Evolutionary conservation across 306 rosid genomes (phyloP).

Genomic region (Glycine latifolia): DNA sequence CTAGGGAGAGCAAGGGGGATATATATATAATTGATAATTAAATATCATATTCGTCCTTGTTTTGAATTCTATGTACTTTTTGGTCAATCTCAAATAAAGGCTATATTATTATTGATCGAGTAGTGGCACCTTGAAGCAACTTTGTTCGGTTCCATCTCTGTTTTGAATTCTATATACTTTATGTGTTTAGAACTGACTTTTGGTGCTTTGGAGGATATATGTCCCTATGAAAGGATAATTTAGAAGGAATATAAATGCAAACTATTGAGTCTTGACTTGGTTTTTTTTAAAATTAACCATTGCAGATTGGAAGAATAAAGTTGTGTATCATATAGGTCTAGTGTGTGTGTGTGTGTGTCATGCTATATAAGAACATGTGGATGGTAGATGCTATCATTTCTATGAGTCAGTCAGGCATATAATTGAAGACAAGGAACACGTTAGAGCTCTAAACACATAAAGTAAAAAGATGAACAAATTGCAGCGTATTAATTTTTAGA

Average conservation of each 20-base stretch:
- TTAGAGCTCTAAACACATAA: slow-evolving; percentile 30
- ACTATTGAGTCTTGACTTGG: slow-evolving; percentile 6
- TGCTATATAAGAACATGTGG: slow-evolving; percentile 39
- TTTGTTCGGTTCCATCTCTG: slow-evolving; percentile 5
- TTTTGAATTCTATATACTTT: no score
- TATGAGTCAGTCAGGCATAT: slow-evolving; percentile 39
- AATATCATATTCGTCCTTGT: no score
- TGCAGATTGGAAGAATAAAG: slow-evolving; percentile 42
- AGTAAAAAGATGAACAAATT: slow-evolving; percentile 15
- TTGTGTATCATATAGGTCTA: slow-evolving; percentile 35
- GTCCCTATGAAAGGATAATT: slow-evolving; percentile 36
- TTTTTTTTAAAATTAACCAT: slow-evolving; percentile 37
- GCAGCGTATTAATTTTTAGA: slow-evolving; percentile 13
- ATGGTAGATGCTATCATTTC: slow-evolving; percentile 35
- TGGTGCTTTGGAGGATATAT: slow-evolving; percentile 33
- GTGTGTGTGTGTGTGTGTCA: slow-evolving; percentile 28
- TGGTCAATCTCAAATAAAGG: slow-evolving; percentile 39
- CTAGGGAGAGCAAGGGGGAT: no score
- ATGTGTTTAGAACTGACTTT: background rate
- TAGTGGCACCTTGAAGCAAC: background rate
- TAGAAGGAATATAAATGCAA: slow-evolving; percentile 18
- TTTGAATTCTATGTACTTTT: slow-evolving; percentile 13
- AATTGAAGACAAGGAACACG: slow-evolving; percentile 51
- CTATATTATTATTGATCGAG: slow-evolving; percentile 3
- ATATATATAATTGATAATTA: no score